These are phyloP conservation scores for Tuber microsphaerosporum DNA, from an alignment of 495 filamentous ascomycete genomes.

Conservation along the genomic window DNA sequence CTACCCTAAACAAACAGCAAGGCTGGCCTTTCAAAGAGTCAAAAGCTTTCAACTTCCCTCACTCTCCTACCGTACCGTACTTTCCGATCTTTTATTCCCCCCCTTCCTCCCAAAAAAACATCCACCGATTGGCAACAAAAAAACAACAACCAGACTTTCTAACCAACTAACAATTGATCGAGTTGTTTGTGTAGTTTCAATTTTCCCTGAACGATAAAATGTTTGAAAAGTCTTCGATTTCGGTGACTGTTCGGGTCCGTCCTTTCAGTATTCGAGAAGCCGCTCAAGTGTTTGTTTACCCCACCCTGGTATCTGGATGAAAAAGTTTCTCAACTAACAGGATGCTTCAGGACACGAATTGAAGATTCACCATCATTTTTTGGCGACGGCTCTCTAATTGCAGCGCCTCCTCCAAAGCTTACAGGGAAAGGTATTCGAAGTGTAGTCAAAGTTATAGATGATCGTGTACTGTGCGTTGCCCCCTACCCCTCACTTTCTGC, in stretches of 20 bases:
- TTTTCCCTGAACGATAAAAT: slow-evolving; percentile 18
- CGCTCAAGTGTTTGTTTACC: slow-evolving; percentile 54
- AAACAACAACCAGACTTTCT: slow-evolving; percentile 8
- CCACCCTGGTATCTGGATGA: neutral
- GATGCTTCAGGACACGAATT: slow-evolving; percentile 53
- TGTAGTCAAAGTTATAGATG: slow-evolving; percentile 93
- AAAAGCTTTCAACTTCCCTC: slow-evolving; percentile 29
- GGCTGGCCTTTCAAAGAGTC: slow-evolving; percentile 15
- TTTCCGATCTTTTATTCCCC: neutral
- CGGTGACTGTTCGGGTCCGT: slow-evolving; percentile 77
- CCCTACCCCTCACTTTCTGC: neutral
- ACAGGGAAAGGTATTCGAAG: slow-evolving; percentile 78
- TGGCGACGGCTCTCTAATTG: slow-evolving; percentile 87
- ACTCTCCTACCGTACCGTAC: neutral
- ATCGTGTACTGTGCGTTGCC: slow-evolving; percentile 80
- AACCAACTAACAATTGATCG: neutral
- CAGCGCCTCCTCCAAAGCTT: slow-evolving; percentile 72
- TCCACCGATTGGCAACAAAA: slow-evolving; percentile 15
- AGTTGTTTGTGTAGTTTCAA: neutral
- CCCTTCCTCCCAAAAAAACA: slow-evolving; percentile 14
- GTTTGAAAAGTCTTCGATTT: slow-evolving; percentile 52
- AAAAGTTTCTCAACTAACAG: slow-evolving; percentile 19
- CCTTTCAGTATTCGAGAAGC: slow-evolving; percentile 81
- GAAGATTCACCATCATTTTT: slow-evolving; percentile 89
- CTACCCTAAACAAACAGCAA: slow-evolving; percentile 33